A percentile compares a stretch with the other conserved stretches of the same genome.
phyloP scores from a whole-genome alignment of 305 asterid genomes.

The Galium porrigens region DNA sequence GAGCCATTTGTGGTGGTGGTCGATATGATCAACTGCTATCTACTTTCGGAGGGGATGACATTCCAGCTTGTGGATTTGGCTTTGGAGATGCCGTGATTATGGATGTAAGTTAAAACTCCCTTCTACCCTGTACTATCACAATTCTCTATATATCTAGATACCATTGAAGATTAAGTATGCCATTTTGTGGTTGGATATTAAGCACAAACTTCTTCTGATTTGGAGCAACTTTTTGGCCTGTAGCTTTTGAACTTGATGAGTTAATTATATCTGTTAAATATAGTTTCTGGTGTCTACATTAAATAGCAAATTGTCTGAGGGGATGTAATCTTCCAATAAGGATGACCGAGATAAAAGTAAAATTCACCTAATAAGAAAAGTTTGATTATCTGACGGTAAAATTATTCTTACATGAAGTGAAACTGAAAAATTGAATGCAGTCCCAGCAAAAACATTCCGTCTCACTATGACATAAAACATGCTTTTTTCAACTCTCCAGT shows the following conservation, averaged over 20 bases:
- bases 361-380: background rate
- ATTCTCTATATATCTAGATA: background rate
- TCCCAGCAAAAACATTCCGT: background rate
- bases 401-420: background rate
- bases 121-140: background rate
- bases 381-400: background rate
- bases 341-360: background rate
- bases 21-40: slow-evolving; percentile 73
- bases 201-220: background rate
- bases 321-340: background rate
- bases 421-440: background rate
- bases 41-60: slow-evolving; percentile 79
- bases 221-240: background rate
- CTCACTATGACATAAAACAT: background rate
- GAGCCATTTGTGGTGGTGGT: slow-evolving; percentile 98
- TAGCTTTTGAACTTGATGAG: background rate
- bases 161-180: background rate
- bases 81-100: slow-evolving; percentile 90
- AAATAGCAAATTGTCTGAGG: background rate
- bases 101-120: slow-evolving; percentile 45
- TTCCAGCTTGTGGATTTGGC: slow-evolving; percentile 98
- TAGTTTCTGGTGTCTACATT: background rate
- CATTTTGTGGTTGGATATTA: background rate
- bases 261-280: slow-evolving; percentile 3
- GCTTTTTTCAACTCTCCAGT: background rate